Base-by-base conservation (phyloP, 2,329 filamentous ascomycete genomes). In the Beauveria scarabaeidicola region DNA sequence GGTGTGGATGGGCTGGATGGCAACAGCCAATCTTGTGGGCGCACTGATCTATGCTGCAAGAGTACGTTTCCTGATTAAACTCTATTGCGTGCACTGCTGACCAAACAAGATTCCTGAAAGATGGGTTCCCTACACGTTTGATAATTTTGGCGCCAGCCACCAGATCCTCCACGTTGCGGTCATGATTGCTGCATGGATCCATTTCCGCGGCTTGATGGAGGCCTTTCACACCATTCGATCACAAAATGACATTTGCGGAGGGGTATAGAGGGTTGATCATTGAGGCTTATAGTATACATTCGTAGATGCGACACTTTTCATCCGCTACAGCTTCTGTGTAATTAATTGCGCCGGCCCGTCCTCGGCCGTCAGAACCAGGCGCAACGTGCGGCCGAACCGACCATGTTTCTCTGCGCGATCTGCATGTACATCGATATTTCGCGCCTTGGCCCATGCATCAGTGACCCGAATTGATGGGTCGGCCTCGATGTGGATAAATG, bases 1-100 rank as follows among this genome's bases (percentile, higher is more conserved):
- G 19, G 36, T 32, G 5, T 64, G 61, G 59, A 61, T 61, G 63
- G 59, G 36, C 3, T 60, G 60, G 59, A 61, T 64, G 52, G 63
- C 63, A 8, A 52, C 50, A 5, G 59, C 60, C 23, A 64, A 64
- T 47, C 52, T 64, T 3, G 40, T 61, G 6, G 63, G 63, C 17
- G 63, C 60, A 1, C 17, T 36, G 8, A 47, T 61, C 15, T 64
- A 64, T 23, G 61, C 59, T 13, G 56, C 55, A 13, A 47, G 60
- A 25, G 61, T 64, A 59, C 29, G 61, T 58, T 1, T 38, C 50
- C 13, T 2, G 7, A n/a, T 2, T 1, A 25, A 2, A 27, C 40
- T 13, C 10, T 0, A 5, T 27, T 7, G 36, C 29, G 36, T n/a
- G 10, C n/a, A 5, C 5, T 46, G 17, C 59, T 61, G 23, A 52